phyloP scores from a whole-genome alignment of 371 early-diverging fungal species.

The Umbelopsis sp. region DNA sequence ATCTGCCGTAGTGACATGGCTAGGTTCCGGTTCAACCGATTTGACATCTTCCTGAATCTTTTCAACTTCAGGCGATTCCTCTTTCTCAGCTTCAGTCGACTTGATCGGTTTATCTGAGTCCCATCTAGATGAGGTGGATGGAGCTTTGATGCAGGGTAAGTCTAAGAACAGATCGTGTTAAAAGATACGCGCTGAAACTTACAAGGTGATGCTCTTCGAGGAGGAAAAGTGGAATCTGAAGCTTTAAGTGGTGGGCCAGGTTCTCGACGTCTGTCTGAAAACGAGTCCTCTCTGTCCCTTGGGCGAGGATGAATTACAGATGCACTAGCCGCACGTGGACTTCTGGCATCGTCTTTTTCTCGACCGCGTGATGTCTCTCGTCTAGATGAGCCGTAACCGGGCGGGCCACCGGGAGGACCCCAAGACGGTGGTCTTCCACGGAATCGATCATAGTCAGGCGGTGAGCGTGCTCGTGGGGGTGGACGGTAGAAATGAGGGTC shows the following conservation, averaged over 20 bases:
- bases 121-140: not conserved
- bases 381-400: constrained; percentile 25
- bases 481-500: constrained; percentile 48
- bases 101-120: not conserved
- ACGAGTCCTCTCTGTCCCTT: not conserved
- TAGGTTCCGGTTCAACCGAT: not conserved
- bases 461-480: constrained; percentile 19
- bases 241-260: not conserved
- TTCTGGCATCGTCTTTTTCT: constrained; percentile 35
- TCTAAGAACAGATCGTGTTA: not conserved
- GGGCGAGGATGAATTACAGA: constrained; percentile 15
- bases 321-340: constrained; percentile 21
- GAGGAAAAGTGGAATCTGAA: not conserved
- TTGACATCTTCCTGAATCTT: not conserved
- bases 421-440: constrained; percentile 26
- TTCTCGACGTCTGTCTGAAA: not conserved
- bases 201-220: not conserved
- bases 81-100: not conserved
- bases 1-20: not conserved
- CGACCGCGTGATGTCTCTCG: constrained; percentile 31
- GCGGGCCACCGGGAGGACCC: constrained; percentile 26
- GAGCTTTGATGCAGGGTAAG: not conserved
- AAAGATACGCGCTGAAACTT: not conserved
- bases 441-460: constrained; percentile 42
- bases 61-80: not conserved